Evolutionary conservation across 306 rosid species (phyloP).

Genomic region (Quercus rubra): DNA sequence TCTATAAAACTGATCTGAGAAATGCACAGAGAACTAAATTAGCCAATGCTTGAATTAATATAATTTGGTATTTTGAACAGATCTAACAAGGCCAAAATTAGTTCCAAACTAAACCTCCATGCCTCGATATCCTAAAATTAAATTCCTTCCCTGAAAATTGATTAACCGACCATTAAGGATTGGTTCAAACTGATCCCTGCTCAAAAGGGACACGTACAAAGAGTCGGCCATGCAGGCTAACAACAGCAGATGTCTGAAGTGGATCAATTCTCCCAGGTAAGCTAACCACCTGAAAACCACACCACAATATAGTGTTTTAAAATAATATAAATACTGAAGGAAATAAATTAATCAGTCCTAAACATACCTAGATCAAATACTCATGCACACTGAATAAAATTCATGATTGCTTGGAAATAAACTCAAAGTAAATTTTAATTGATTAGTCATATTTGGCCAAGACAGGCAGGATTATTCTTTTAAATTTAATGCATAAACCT

Average conservation of each 20-base stretch:
- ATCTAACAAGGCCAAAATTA: constrained; percentile 23
- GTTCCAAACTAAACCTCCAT: constrained; percentile 13
- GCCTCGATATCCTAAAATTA: constrained; percentile 17
- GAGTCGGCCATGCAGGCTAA: constrained; percentile 74
- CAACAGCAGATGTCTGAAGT: constrained; percentile 74
- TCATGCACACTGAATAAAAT: neutral
- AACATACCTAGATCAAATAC: neutral
- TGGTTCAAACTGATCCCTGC: constrained; percentile 43
- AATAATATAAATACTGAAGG: neutral
- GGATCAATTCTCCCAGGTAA: constrained; percentile 77
- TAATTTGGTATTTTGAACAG: constrained; percentile 11
- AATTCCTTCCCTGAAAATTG: constrained; percentile 12
- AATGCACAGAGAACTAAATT: neutral
- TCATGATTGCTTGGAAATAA: neutral
- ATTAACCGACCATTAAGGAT: constrained; percentile 6
- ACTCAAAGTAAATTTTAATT: neutral
- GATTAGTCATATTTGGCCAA: no score
- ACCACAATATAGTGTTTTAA: neutral
- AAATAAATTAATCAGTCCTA: neutral
- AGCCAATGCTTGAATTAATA: constrained; percentile 7
- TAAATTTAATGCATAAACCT: neutral
- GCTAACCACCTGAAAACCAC: constrained; percentile 63
- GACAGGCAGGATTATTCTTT: neutral
- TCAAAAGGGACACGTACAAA: constrained; percentile 81
- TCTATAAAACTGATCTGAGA: neutral